phyloP scores from a whole-genome alignment of 139 green algal genomes.

The Coelastrella sp. region DNA sequence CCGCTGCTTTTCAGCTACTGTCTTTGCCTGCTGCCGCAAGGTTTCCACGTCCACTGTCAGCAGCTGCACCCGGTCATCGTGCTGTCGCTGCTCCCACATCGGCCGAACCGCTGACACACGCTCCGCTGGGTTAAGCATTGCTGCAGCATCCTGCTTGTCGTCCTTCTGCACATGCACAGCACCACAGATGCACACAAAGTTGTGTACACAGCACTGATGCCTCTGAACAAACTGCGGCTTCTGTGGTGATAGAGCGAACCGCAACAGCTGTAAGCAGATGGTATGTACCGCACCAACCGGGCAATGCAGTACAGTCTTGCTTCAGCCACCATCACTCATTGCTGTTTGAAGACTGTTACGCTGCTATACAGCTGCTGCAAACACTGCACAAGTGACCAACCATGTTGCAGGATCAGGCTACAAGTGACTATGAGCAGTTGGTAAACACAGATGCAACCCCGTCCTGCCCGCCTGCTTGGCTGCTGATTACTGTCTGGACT shows the following conservation, averaged over 20 bases:
- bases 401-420: background rate
- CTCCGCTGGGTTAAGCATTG: constrained; percentile 69
- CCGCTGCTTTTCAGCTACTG: constrained; percentile 50
- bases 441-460: background rate
- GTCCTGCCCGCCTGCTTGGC: background rate
- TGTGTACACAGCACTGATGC: background rate
- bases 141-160: constrained; percentile 7
- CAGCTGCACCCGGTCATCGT: constrained; percentile 70
- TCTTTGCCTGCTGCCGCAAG: constrained; percentile 63
- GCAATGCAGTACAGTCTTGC: too few species aligned
- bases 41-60: constrained; percentile 73
- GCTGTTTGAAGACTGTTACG: too few species aligned
- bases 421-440: background rate
- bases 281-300: too few species aligned
- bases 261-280: too few species aligned
- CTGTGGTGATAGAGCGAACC: background rate
- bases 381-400: background rate
- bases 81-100: constrained; percentile 78
- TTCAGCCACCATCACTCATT: too few species aligned
- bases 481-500: background rate
- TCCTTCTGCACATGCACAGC: background rate
- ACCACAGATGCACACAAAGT: background rate
- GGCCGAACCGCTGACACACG: constrained; percentile 76
- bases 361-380: background rate
- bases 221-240: background rate